Evolutionary conservation across 257 asterid species (phyloP), one percentile per base, ranked within the genome.

Genomic region (Handroanthus guayacan): DNA sequence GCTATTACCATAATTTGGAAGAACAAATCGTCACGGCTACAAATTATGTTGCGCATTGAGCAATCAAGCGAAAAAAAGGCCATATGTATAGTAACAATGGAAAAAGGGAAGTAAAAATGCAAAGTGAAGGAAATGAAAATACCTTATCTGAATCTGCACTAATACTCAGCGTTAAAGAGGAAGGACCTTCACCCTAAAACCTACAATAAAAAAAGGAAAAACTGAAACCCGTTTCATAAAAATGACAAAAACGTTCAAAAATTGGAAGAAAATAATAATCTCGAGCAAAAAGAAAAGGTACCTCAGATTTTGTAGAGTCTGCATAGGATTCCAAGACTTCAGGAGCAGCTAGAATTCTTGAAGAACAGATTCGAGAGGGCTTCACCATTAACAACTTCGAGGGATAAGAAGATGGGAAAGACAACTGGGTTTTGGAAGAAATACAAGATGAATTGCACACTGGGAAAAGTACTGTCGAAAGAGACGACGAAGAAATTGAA

Each of bases 61-160:
- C 68, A 50, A 76, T 20, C 58, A 48, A 45, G 39, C 50, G n/a
- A 45, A 38, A 16, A 75, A 16, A 20, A 17, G 50, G 18, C 44
- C 20, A 75, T n/a, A 34, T 34, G 45, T 31, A 51, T 20, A 67
- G 17, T 4, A 5, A 75, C 61, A 34, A 4, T 5, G 5, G 13
- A 54, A 12, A 11, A 31, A 71, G 31, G 8, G 6, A 36, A 54
- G 34, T 55, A 65, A 63, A 43, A 58, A 43, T 13, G 37, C 47
- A 37, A 48, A 51, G 43, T 18, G 6, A 54, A 69, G 5, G 45
- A 60, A 18, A 74, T 8, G 17, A 50, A 58, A 56, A 39, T 80
- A 89, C 91, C 88, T 80, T 83, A 69, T 86, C 91, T 61, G 95
- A 78, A 68, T 87, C 91, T 31, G 80, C 87, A 68, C 80, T 84